Evolutionary conservation across 2,329 filamentous ascomycete genomes (phyloP).

Genomic region (Fusarium goolgardi): DNA sequence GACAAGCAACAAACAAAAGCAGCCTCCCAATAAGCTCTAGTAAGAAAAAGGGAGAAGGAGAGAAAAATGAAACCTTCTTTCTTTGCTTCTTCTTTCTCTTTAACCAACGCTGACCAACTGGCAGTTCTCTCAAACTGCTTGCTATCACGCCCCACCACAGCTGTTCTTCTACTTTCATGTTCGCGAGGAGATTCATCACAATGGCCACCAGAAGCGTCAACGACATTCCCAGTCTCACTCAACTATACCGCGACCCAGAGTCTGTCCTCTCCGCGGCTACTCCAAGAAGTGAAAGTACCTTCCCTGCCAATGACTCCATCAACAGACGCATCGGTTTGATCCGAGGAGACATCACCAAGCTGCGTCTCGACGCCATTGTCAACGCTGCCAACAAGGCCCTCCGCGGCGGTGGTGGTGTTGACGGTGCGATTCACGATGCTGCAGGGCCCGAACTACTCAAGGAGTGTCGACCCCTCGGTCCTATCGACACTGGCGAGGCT

Average conservation of each 20-base stretch:
- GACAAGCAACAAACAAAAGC: background rate
- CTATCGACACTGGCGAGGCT: slow-evolving; percentile 81
- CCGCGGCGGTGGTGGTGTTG: slow-evolving; percentile 89
- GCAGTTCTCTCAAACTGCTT: background rate
- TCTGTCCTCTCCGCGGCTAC: slow-evolving; percentile 31
- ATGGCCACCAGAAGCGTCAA: slow-evolving; percentile 51
- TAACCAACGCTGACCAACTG: background rate
- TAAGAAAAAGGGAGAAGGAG: background rate
- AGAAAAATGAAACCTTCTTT: background rate
- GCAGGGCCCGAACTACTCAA: slow-evolving; percentile 75
- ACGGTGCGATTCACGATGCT: slow-evolving; percentile 85
- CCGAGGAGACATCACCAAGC: slow-evolving; percentile 82
- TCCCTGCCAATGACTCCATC: slow-evolving; percentile 59
- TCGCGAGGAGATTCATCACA: slow-evolving; percentile 45
- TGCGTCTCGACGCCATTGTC: slow-evolving; percentile 85
- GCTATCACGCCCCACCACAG: background rate
- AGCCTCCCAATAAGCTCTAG: background rate
- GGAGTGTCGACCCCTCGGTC: slow-evolving; percentile 78
- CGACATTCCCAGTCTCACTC: slow-evolving; percentile 71
- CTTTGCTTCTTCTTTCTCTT: background rate
- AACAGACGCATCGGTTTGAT: slow-evolving; percentile 79
- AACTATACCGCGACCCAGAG: slow-evolving; percentile 66
- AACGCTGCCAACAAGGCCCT: slow-evolving; percentile 89
- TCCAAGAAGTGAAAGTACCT: slow-evolving; percentile 3
- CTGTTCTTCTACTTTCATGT: slow-evolving; percentile 28